Percentiles rank a stretch among this genome's conserved stretches.
Evolutionary conservation across 805 yeast species (phyloP).

Genomic region (Wickerhamomyces chaumierensis): DNA sequence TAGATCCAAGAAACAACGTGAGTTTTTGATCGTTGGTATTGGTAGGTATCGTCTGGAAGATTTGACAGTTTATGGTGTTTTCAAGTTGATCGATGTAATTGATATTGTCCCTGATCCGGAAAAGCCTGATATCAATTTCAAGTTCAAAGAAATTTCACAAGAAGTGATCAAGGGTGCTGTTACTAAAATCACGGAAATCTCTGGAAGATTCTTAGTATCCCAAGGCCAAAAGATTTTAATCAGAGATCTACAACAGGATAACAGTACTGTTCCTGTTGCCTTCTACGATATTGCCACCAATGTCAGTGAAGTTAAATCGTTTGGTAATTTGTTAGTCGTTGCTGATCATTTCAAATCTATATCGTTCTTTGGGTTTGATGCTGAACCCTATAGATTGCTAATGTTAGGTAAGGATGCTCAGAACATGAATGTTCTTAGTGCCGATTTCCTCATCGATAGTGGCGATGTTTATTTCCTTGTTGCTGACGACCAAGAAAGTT

Average conservation of each 20-base stretch:
- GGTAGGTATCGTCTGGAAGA: constrained; percentile 73
- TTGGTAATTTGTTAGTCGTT: constrained; percentile 69
- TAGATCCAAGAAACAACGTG: constrained; percentile 36
- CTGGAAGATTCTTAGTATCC: constrained; percentile 72
- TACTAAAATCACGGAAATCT: constrained; percentile 61
- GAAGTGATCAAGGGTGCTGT: constrained; percentile 82
- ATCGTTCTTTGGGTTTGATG: constrained; percentile 81
- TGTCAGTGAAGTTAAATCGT: constrained; percentile 67
- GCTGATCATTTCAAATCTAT: constrained; percentile 76
- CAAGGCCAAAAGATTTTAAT: constrained; percentile 79
- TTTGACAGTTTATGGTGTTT: constrained; percentile 65
- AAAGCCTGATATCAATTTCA: constrained; percentile 71
- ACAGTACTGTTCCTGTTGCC: constrained; percentile 85
- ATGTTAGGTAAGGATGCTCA: constrained; percentile 60
- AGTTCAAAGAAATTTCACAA: constrained; percentile 57
- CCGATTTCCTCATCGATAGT: constrained; percentile 68
- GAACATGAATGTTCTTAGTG: constrained; percentile 49
- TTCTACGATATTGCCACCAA: constrained; percentile 79
- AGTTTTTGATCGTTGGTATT: constrained; percentile 69
- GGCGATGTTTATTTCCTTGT: constrained; percentile 56
- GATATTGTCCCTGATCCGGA: constrained; percentile 87
- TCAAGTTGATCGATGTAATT: constrained; percentile 61
- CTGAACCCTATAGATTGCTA: constrained; percentile 86
- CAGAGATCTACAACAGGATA: constrained; percentile 77
- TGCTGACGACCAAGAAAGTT: constrained; percentile 54